Evolutionary conservation across 768 basidiomycete species (phyloP), one percentile per base, ranked within the genome.

Genomic region (Xerocomellus chrysenteron): DNA sequence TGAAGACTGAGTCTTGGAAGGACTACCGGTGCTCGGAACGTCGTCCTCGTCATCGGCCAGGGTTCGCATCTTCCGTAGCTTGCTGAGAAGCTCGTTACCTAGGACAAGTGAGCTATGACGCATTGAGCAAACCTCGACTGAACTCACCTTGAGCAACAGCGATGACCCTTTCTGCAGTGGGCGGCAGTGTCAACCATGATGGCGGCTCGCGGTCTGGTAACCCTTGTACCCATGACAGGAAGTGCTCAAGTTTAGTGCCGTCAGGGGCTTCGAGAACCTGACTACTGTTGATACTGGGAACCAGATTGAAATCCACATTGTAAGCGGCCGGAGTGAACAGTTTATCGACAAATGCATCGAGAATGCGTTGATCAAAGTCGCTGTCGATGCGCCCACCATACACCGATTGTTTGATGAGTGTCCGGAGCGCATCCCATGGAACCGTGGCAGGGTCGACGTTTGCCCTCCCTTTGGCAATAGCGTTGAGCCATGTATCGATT

Each of bases 371-470:
- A 68, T 99, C 97, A 68, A 93, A 94, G 72, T 95, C 92, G 59
- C 92, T 94, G 76, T 98, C 95, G 49, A 97, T 80, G 54, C 95
- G 79, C 14, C 96, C 94, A 57, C 94, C 93, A 64, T 99, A 99
- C 21, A 99, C 90, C 8, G 94, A 94, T 68, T 98, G 92, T 66
- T 96, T 98, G 76, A 99, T 83, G 50, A 98, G 80, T 0, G 89
- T 90, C 37, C 94, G 83, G n/a, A 99, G 75, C 13, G 97, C 96
- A 62, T 89, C 86, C 95, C 97, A 98, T 5, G 97, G 97, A 48
- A 99, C 94, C 11, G 81, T 78, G 0, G 84, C 87, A 2, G 97
- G 97, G 68, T 98, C 90, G 54, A 99, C 83, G 68, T 98, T 98
- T 5, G 94, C 82, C 52, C 88, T 82, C 21, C 95, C 96, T 69